Conservation (phyloP, 305 asterid species). For the Plantago coronopus region DNA sequence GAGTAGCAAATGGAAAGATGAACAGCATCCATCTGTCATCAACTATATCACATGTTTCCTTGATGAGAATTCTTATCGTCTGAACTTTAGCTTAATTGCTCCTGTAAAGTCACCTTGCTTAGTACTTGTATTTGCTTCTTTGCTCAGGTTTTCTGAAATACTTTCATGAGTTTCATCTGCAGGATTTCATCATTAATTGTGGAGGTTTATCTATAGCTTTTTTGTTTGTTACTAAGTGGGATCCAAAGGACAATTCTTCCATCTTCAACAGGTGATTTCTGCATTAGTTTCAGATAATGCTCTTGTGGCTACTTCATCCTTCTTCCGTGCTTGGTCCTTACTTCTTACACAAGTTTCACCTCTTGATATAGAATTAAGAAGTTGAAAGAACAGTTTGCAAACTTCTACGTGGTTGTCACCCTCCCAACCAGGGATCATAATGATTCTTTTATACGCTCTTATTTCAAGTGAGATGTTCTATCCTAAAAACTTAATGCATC, state of each 20-base stretch:
- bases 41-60: constrained; percentile 76
- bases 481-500: constrained; percentile 14
- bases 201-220: constrained; percentile 88
- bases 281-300: constrained; percentile 6
- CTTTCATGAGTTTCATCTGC: constrained; percentile 32
- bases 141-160: constrained; percentile 11
- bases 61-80: constrained; percentile 52
- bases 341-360: constrained; percentile 13
- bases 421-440: constrained; percentile 79
- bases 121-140: constrained; percentile 12
- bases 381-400: constrained; percentile 75
- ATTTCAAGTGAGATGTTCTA: constrained; percentile 65
- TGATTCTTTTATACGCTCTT: constrained; percentile 60
- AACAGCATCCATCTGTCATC: constrained; percentile 79
- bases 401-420: constrained; percentile 73
- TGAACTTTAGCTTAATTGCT: constrained; percentile 62
- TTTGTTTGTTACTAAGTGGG: constrained; percentile 68
- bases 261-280: constrained; percentile 54
- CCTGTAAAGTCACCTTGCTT: constrained; percentile 49
- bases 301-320: background rate
- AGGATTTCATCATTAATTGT: constrained; percentile 93
- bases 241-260: constrained; percentile 30
- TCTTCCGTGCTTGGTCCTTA: constrained; percentile 4
- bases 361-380: constrained; percentile 54
- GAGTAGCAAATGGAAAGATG: constrained; percentile 73